Evolutionary conservation across 495 filamentous ascomycete species (phyloP).

Genomic region (Amniculicola lignicola): DNA sequence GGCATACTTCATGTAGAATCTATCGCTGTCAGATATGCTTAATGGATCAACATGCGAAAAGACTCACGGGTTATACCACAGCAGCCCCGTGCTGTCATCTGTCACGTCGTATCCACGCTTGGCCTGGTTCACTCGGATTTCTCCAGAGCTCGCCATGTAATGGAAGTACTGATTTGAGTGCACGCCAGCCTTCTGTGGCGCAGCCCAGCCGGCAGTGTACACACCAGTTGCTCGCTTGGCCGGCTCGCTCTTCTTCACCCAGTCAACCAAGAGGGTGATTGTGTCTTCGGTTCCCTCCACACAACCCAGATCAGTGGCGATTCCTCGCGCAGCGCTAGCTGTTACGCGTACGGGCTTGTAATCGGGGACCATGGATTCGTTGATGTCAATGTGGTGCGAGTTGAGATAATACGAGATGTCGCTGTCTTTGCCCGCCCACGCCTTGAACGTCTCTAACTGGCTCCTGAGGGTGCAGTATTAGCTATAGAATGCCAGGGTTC

Average conservation of each 20-base stretch:
- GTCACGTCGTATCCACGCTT: constrained; percentile 95
- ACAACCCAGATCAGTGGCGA: constrained; percentile 71
- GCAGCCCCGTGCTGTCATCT: constrained; percentile 66
- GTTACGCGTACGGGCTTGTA: constrained; percentile 77
- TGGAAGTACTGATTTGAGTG: constrained; percentile 97
- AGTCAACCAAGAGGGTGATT: constrained; percentile 84
- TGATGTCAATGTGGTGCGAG: constrained; percentile 88
- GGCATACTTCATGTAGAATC: constrained; percentile 93
- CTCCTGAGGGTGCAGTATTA: constrained; percentile 3
- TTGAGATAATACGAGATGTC: constrained; percentile 96
- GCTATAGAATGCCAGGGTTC: not conserved
- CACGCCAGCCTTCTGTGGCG: constrained; percentile 84
- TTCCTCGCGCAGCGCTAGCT: constrained; percentile 70
- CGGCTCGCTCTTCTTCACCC: constrained; percentile 67
- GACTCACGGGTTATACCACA: constrained; percentile 73
- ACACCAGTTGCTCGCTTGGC: constrained; percentile 77
- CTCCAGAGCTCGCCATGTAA: constrained; percentile 78
- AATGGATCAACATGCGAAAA: not conserved
- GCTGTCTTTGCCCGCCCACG: constrained; percentile 86
- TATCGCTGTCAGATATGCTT: not conserved
- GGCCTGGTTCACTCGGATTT: constrained; percentile 87
- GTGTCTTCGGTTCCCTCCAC: constrained; percentile 82
- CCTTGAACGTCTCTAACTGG: constrained; percentile 93
- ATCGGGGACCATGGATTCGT: constrained; percentile 82
- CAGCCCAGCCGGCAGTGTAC: constrained; percentile 93